Evolutionary conservation across 768 basidiomycete genomes (phyloP).

Genomic region (Exidia glandulosa): DNA sequence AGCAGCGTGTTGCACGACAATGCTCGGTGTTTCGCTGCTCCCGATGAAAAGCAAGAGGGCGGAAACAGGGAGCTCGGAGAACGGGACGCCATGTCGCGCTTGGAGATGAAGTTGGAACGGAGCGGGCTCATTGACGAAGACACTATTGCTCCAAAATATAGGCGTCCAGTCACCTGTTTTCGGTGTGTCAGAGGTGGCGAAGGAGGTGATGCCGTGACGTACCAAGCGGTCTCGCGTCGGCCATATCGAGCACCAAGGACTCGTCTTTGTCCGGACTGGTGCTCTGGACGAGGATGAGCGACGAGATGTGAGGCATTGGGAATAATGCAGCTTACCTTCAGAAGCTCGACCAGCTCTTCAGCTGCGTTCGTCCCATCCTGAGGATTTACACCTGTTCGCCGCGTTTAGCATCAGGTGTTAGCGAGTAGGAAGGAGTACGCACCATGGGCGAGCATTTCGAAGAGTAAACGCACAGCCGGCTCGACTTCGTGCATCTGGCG

Average conservation of each 20-base stretch:
- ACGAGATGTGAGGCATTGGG: background rate
- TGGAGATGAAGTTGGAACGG: conserved; percentile 68
- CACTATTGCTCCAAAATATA: conserved; percentile 61
- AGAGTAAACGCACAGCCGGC: conserved; percentile 57
- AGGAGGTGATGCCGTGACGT: conserved; percentile 16
- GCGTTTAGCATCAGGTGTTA: background rate
- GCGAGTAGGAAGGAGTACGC: conserved; percentile 10
- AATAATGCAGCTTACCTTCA: conserved; percentile 39
- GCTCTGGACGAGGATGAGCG: conserved; percentile 34
- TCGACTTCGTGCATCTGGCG: conserved; percentile 69
- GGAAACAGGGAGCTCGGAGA: conserved; percentile 51
- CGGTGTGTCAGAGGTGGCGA: conserved; percentile 2
- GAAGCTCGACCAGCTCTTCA: conserved; percentile 61
- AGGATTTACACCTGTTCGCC: background rate
- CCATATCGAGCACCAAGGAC: conserved; percentile 49
- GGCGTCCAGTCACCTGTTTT: conserved; percentile 49
- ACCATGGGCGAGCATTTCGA: conserved; percentile 82
- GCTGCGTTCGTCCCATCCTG: conserved; percentile 29
- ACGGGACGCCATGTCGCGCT: conserved; percentile 35
- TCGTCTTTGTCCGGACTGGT: conserved; percentile 55
- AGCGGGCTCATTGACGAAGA: conserved; percentile 45
- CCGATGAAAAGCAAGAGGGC: conserved; percentile 52
- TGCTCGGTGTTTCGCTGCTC: conserved; percentile 28
- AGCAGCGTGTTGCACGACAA: conserved; percentile 38
- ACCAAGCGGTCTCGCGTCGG: conserved; percentile 56